These are phyloP conservation scores for Chaetomium strumarium DNA, from an alignment of 2,329 filamentous ascomycete genomes.

Conservation along the genomic window DNA sequence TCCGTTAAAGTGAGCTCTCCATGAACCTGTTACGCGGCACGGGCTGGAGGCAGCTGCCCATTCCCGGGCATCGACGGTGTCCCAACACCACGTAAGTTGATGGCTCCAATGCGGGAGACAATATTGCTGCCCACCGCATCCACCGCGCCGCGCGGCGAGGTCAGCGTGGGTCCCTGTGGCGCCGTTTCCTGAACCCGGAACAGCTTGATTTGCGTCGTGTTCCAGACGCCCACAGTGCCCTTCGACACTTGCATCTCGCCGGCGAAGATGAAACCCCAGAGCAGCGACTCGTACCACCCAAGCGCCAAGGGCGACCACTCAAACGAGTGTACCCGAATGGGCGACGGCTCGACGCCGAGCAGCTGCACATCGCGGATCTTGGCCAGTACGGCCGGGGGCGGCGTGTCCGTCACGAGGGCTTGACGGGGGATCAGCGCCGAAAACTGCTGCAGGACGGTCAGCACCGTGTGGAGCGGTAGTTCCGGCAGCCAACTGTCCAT, in stretches of 20 bases:
- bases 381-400: slow-evolving; percentile 43
- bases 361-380: slow-evolving; percentile 57
- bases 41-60: slow-evolving; percentile 1
- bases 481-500: slow-evolving; percentile 93
- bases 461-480: slow-evolving; percentile 78
- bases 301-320: slow-evolving; percentile 88
- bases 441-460: slow-evolving; percentile 68
- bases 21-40: background rate
- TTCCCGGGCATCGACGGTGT: slow-evolving; percentile 18
- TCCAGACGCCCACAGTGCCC: slow-evolving; percentile 90
- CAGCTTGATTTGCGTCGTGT: slow-evolving; percentile 77
- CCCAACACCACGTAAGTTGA: slow-evolving; percentile 57
- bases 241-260: slow-evolving; percentile 83
- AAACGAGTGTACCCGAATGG: slow-evolving; percentile 78
- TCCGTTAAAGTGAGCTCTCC: background rate
- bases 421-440: slow-evolving; percentile 51
- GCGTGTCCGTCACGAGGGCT: slow-evolving; percentile 38
- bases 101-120: slow-evolving; percentile 76
- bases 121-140: slow-evolving; percentile 90
- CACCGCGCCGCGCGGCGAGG: slow-evolving; percentile 82
- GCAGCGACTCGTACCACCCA: slow-evolving; percentile 90
- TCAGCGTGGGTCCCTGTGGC: slow-evolving; percentile 70
- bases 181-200: slow-evolving; percentile 87
- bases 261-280: slow-evolving; percentile 91
- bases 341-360: slow-evolving; percentile 66